Evolutionary conservation across 2,329 filamentous ascomycete genomes (phyloP).

Genomic region (Exserohilum turcica): DNA sequence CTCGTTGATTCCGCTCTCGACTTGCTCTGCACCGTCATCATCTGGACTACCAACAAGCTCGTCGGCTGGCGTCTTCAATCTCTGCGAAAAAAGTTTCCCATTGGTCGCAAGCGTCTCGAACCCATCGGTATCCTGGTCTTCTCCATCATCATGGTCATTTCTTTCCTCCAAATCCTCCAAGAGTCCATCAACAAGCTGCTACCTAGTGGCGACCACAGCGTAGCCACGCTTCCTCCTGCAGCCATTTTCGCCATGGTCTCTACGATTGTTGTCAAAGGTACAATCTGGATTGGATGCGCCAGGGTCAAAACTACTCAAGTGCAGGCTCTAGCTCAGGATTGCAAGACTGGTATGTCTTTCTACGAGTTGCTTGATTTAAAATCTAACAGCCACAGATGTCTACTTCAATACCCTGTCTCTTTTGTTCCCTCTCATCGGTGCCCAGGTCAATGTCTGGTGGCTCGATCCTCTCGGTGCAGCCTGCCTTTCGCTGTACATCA

Average conservation of each 20-base stretch:
- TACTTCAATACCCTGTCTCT: conserved; percentile 68
- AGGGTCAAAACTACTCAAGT: conserved; percentile 68
- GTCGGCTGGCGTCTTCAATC: conserved; percentile 62
- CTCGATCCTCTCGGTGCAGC: conserved; percentile 67
- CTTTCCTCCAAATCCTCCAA: conserved; percentile 65
- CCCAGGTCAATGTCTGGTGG: conserved; percentile 67
- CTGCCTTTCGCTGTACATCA: conserved; percentile 68
- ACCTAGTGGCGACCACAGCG: conserved; percentile 55
- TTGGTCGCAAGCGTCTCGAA: conserved; percentile 58
- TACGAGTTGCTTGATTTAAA: too few species aligned
- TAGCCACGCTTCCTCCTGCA: conserved; percentile 57
- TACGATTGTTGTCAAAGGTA: conserved; percentile 64
- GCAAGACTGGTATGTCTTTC: conserved; percentile 49
- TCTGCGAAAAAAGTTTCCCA: conserved; percentile 62
- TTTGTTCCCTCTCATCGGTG: conserved; percentile 66
- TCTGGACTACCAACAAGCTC: conserved; percentile 64
- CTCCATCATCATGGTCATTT: conserved; percentile 66
- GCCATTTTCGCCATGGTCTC: conserved; percentile 63
- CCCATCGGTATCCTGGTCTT: conserved; percentile 68
- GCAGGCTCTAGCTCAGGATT: conserved; percentile 67
- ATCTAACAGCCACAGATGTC: conserved; percentile 57
- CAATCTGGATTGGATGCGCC: conserved; percentile 64
- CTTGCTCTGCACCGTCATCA: conserved; percentile 64
- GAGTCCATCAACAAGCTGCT: conserved; percentile 65
- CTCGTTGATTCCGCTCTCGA: conserved; percentile 67